Percentiles rank a stretch among this genome's conserved stretches.
These are phyloP conservation scores for Pneumocystis jirovecii DNA, from an alignment of 1,139 yeast genomes.

Conservation along the genomic window DNA sequence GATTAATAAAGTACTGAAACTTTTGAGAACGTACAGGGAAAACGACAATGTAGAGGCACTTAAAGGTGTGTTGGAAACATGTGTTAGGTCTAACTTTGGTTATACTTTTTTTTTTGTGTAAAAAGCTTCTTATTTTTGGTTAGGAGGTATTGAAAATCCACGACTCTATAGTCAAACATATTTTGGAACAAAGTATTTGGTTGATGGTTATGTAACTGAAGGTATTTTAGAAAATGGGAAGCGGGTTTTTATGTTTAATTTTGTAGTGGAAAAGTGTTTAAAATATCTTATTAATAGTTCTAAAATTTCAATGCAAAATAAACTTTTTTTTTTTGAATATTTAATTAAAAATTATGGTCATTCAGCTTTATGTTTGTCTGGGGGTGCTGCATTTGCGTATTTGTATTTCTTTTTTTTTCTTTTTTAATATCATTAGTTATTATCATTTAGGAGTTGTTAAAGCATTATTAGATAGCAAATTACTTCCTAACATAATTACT, in stretches of 20 bases:
- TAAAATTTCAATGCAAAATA: conserved; percentile 28
- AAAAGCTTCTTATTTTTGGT: neutral
- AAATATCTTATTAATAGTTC: conserved; percentile 29
- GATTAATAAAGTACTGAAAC: conserved; percentile 35
- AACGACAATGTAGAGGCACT: conserved; percentile 33
- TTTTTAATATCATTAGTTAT: conserved; percentile 30
- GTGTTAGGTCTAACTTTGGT: conserved; percentile 59
- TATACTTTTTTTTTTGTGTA: conserved; percentile 19
- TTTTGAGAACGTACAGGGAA: conserved; percentile 29
- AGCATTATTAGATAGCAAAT: conserved; percentile 51
- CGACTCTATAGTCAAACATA: conserved; percentile 58
- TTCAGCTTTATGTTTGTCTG: conserved; percentile 58
- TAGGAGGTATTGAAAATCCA: conserved; percentile 46
- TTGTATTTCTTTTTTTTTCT: neutral
- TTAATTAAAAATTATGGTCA: conserved; percentile 54
- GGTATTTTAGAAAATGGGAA: conserved; percentile 23
- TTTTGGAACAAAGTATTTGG: conserved; percentile 54
- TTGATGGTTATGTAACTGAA: conserved; percentile 41
- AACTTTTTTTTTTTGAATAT: conserved; percentile 42
- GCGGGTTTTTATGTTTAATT: conserved; percentile 28
- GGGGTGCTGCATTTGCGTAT: conserved; percentile 52
- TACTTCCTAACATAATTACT: conserved; percentile 52
- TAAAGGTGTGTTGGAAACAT: conserved; percentile 45
- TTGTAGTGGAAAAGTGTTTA: conserved; percentile 6
- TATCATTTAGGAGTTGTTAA: conserved; percentile 66